Evolutionary conservation across 176 grass and related monocot genomes (phyloP).

Genomic region (Cocos nucifera): DNA sequence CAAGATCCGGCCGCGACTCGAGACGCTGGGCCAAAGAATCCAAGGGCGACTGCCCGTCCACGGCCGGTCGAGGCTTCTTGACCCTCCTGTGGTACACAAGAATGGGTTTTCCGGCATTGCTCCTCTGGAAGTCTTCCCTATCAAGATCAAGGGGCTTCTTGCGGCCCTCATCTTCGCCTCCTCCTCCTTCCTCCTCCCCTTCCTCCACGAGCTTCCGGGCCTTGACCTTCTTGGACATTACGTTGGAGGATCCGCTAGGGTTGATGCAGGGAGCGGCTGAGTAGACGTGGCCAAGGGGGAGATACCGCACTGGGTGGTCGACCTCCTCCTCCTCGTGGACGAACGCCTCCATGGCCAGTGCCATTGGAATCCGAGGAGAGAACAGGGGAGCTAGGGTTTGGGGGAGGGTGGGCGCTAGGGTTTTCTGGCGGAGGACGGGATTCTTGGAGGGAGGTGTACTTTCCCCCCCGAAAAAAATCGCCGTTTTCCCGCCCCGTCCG

Average conservation of each 20-base stretch:
- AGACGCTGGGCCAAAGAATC: neutral
- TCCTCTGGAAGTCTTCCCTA: neutral
- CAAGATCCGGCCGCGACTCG: neutral
- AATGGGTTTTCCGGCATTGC: constrained; percentile 5
- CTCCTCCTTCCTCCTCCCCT: neutral
- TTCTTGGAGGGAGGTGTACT: too few relatives aligned
- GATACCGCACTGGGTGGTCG: constrained; percentile 51
- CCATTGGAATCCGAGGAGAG: constrained; percentile 29
- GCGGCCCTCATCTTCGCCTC: neutral
- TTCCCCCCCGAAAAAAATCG: too few relatives aligned
- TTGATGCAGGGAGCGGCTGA: constrained; percentile 40
- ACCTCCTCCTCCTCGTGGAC: constrained; percentile 36
- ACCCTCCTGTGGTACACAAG: constrained; percentile 19
- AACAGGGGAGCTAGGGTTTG: neutral
- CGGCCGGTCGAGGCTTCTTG: neutral
- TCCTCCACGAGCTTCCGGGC: constrained; percentile 1
- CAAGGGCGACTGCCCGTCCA: too few relatives aligned
- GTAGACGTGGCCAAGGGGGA: constrained; percentile 71
- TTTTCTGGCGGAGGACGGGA: constrained; percentile 1
- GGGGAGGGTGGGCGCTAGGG: neutral
- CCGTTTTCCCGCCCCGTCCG: too few relatives aligned
- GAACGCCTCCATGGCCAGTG: constrained; percentile 52
- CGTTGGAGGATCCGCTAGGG: constrained; percentile 20
- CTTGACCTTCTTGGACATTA: constrained; percentile 30
- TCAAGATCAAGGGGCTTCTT: neutral